Evolutionary conservation across 164 flowering plant species (phyloP), one percentile per base, ranked within the genome.

Genomic region (Hamamelis virginiana): DNA sequence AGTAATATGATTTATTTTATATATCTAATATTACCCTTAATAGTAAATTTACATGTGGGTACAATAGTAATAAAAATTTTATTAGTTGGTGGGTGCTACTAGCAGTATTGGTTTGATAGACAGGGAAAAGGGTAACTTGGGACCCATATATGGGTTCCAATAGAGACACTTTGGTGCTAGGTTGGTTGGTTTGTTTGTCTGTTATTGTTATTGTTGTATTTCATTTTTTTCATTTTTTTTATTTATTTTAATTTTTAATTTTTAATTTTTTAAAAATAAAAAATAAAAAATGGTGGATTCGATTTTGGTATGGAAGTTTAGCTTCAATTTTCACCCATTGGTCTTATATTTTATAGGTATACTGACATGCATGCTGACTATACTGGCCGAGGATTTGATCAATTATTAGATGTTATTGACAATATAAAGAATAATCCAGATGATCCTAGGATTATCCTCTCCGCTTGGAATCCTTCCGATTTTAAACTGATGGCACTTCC

Each of bases 401-500:
- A 94, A 77, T 71, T 92, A 68, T 63, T 81, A 57, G 97, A 95
- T 81, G 97, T 95, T 65, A 91, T 92, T 72, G 71, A 83, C 69
- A 95, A 92, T 85, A 88, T 92, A 50, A 92, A 87, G 80, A 88
- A 81, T 66, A 87, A 82, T 56, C 97, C 95, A 12, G 81, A 88
- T 79, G 97, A 94, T 63, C 82, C 97, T 18, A 84, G 97, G 47
- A 91, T 94, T 59, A 75, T 94, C 53, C 87, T 92, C 19, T 92
- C 98, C 3, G 97, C 98, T 69, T 92, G 98, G 98, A 94, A 94
- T 76, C 97, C 98, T 50, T 83, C 91, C 65, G 98, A 92, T 83
- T 89, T 91, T 27, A 88, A 86, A 68, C 57, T 88, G 79, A 92
- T 91, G 98, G 97, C 97, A 23, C 95, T 94, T 64, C 98, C 97